phyloP scores from a whole-genome alignment of 2,329 filamentous ascomycete genomes.

The Aureobasidium sp. region DNA sequence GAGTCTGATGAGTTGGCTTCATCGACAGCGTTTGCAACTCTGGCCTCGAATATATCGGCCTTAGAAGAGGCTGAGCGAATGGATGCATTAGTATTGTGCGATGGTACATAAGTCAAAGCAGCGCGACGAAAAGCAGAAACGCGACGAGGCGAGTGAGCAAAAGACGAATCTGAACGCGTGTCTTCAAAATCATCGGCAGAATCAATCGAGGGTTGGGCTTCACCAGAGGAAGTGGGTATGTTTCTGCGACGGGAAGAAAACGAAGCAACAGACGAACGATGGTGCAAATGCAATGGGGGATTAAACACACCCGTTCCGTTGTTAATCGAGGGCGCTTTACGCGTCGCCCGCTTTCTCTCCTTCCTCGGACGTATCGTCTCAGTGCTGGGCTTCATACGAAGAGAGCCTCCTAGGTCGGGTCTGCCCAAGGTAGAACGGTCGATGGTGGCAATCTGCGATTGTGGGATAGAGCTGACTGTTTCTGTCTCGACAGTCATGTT shows the following conservation, averaged over 20 bases:
- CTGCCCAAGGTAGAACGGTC: slow-evolving; percentile 52
- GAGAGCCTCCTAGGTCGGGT: slow-evolving; percentile 60
- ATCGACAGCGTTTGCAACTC: slow-evolving; percentile 91
- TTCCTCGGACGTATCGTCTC: slow-evolving; percentile 94
- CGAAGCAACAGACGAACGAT: slow-evolving; percentile 19
- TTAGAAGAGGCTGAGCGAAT: slow-evolving; percentile 67
- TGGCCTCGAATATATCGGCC: slow-evolving; percentile 95
- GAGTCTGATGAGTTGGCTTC: slow-evolving; percentile 95
- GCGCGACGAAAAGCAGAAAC: slow-evolving; percentile 4
- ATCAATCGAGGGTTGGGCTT: slow-evolving; percentile 1
- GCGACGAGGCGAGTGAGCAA: slow-evolving; percentile 7
- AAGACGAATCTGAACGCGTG: slow-evolving; percentile 5
- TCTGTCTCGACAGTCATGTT: slow-evolving; percentile 99
- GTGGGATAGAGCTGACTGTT: slow-evolving; percentile 84
- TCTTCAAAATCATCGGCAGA: slow-evolving; percentile 2
- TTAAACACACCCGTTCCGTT: slow-evolving; percentile 63
- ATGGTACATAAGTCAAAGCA: slow-evolving; percentile 9
- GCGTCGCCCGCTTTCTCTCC: slow-evolving; percentile 72
- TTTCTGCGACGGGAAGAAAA: slow-evolving; percentile 12
- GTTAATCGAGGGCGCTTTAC: slow-evolving; percentile 67
- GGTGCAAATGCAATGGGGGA: slow-evolving; percentile 26
- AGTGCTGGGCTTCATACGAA: slow-evolving; percentile 82
- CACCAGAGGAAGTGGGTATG: background rate
- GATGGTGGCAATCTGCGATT: slow-evolving; percentile 62
- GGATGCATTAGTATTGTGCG: slow-evolving; percentile 22